Evolutionary conservation across 2,329 filamentous ascomycete species (phyloP).

Genomic region (Xylariaceae sp.): DNA sequence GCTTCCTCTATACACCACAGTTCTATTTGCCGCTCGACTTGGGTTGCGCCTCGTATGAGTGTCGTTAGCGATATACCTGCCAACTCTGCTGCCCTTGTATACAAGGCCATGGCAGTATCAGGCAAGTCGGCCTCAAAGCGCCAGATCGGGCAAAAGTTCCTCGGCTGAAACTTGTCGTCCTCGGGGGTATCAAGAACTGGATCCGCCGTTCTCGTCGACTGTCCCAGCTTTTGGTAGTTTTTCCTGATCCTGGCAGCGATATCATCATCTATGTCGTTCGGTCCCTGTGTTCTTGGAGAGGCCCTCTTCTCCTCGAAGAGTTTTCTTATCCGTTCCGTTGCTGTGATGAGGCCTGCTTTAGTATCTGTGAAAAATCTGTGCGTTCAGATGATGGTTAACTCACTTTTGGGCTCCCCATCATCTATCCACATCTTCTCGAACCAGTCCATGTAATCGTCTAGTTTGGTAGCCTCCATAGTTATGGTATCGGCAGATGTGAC

Average conservation of each 20-base stretch:
- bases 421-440: slow-evolving; percentile 62
- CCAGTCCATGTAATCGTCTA: slow-evolving; percentile 77
- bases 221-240: slow-evolving; percentile 20
- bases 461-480: slow-evolving; percentile 49
- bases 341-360: slow-evolving; percentile 8
- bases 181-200: slow-evolving; percentile 12
- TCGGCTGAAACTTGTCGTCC: slow-evolving; percentile 21
- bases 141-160: slow-evolving; percentile 30
- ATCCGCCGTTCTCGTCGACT: slow-evolving; percentile 14
- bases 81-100: slow-evolving; percentile 36
- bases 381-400: slow-evolving; percentile 9
- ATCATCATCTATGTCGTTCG: neutral
- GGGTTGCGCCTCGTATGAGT: slow-evolving; percentile 32
- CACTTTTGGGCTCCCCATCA: slow-evolving; percentile 37
- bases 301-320: slow-evolving; percentile 21
- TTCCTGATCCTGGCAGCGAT: slow-evolving; percentile 11
- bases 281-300: slow-evolving; percentile 2
- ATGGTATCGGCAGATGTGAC: slow-evolving; percentile 29
- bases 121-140: slow-evolving; percentile 38
- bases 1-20: slow-evolving; percentile 29
- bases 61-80: slow-evolving; percentile 32
- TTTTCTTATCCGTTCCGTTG: slow-evolving; percentile 22
- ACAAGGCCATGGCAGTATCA: slow-evolving; percentile 36
- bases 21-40: slow-evolving; percentile 34
- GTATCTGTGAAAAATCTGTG: neutral